Evolutionary conservation across 371 early-diverging fungal genomes (phyloP).

Genomic region (Entomophthora muscae): DNA sequence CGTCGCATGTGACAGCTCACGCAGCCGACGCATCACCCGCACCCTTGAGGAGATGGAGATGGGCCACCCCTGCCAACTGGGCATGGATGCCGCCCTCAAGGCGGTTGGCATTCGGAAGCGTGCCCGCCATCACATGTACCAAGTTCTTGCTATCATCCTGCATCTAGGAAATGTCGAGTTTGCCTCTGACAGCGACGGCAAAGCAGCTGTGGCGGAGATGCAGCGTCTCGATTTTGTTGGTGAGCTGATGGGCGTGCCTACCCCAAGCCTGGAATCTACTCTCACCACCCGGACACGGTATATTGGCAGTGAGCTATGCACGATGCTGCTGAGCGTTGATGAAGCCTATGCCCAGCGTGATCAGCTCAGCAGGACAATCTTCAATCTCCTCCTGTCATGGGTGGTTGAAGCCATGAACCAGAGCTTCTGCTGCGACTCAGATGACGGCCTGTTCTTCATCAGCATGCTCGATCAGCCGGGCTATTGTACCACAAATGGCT

Average conservation of each 20-base stretch:
- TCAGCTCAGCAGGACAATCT: constrained; percentile 50
- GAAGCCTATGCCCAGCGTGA: constrained; percentile 62
- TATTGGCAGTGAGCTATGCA: constrained; percentile 64
- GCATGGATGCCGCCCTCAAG: constrained; percentile 51
- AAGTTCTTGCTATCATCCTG: constrained; percentile 52
- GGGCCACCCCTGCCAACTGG: no score
- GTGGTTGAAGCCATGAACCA: constrained; percentile 73
- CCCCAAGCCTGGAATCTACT: constrained; percentile 41
- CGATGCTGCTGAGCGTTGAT: constrained; percentile 61
- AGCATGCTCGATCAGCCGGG: constrained; percentile 44
- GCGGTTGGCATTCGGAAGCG: constrained; percentile 56
- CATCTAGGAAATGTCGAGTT: constrained; percentile 68
- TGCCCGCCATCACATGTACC: constrained; percentile 45
- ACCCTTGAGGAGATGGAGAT: constrained; percentile 28
- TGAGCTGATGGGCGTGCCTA: constrained; percentile 57
- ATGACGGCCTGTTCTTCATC: constrained; percentile 9
- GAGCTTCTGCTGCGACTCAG: constrained; percentile 39
- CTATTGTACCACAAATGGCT: constrained; percentile 28
- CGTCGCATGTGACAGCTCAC: constrained; percentile 14
- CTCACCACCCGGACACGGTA: constrained; percentile 37
- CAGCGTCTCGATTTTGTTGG: constrained; percentile 56
- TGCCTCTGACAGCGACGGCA: constrained; percentile 29
- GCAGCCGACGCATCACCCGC: constrained; percentile 19
- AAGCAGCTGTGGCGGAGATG: constrained; percentile 37
- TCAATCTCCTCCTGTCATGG: constrained; percentile 70